Base-by-base conservation (phyloP, 192 early-diverging fungal genomes). In the Coemansia aciculifera region DNA sequence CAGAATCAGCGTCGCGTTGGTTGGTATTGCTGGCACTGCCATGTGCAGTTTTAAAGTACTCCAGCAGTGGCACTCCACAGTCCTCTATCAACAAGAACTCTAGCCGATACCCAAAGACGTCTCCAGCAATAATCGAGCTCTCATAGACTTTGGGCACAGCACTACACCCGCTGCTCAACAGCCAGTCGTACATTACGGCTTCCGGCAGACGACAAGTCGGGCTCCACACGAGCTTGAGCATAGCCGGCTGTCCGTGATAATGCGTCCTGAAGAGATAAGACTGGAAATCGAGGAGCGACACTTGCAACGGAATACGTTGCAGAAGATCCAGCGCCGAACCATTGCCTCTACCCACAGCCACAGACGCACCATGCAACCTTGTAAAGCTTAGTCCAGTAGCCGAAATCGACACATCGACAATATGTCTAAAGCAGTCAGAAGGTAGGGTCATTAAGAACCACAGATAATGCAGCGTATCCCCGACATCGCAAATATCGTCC, bases 191-290 rank as follows among this genome's bases (percentile, higher is more conserved):
- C 13, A 64, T 32, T 1, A 62, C 62, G 27, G 54, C 36, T 27
- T 74, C 73, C 0, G 67, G 73, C 3, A 68, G 24, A 2, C 59
- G 52, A 11, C 10, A 34, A 9, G 21, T 27, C n/a, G 54, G 66
- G 2, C 52, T 61, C 64, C 62, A 74, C 19, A 56, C 27, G 2
- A 74, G 38, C 43, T 74, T 74, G 2, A 64, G 36, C 0, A 74
- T 48, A 0, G 46, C 62, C 2, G 40, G 13, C 3, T 36, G 21
- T 5, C 56, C 57, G 2, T 24, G 24, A 29, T 24, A 65, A 7
- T 38, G 49, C 3, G 57, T 24, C 3, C 23, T 12, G 32, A 37
- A 74, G 44, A 74, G 7, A 12, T 62, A 43, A 0, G 73, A 19
- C 34, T 60, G 32, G 8, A 23, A 60, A 10, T 60, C 21, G 37